Percentiles rank a stretch among this genome's conserved stretches.
Evolutionary conservation across 176 grass and related monocot genomes (phyloP).

Genomic region (Coix lacrymajobi): DNA sequence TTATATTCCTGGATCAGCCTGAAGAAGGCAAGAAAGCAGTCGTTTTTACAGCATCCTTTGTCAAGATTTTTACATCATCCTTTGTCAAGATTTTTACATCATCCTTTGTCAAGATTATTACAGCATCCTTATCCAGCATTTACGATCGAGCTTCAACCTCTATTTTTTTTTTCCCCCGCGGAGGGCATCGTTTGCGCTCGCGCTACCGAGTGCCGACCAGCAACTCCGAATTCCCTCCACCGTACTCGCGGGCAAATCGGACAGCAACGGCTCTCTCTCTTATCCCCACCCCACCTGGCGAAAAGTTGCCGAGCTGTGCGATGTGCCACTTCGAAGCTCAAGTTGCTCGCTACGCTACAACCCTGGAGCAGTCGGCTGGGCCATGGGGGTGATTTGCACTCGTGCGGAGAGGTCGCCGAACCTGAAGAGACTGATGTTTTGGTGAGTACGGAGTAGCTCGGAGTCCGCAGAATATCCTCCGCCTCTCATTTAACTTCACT

Average conservation of each 20-base stretch:
- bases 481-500: background rate
- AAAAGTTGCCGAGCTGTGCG: background rate
- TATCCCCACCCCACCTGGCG: background rate
- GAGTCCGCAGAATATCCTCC: background rate
- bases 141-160: background rate
- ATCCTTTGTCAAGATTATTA: too few relatives aligned
- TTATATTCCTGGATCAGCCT: background rate
- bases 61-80: too few relatives aligned
- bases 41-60: background rate
- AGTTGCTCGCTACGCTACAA: constrained; percentile 33
- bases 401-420: background rate
- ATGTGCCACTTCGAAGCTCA: background rate
- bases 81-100: background rate
- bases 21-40: background rate
- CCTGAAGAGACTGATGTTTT: background rate
- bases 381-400: background rate
- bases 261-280: constrained; percentile 12
- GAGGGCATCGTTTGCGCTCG: background rate
- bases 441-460: background rate
- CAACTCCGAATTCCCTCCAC: background rate
- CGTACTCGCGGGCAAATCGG: background rate
- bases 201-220: background rate
- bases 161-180: background rate
- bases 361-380: background rate
- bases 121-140: background rate